phyloP scores from a whole-genome alignment of 2,329 filamentous ascomycete species.

The Neoarthrinium moseri region DNA sequence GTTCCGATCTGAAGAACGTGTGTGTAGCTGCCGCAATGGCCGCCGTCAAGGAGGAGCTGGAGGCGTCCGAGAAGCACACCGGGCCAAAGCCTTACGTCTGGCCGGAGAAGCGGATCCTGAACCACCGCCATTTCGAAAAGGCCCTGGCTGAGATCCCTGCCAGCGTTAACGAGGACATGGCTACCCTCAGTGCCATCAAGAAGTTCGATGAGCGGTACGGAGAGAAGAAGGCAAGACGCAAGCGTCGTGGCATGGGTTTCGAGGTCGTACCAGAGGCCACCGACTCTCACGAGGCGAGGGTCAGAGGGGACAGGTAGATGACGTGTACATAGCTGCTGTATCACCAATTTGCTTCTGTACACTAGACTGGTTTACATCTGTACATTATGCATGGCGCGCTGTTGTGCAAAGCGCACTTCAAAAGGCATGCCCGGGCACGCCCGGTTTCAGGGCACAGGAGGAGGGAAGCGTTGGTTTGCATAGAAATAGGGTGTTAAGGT shows the following conservation, averaged over 20 bases:
- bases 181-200: conserved; percentile 77
- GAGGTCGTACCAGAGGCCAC: conserved; percentile 39
- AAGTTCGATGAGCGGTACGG: conserved; percentile 97
- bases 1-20: conserved; percentile 80
- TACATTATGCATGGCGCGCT: not conserved
- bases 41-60: conserved; percentile 72
- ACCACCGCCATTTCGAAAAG: conserved; percentile 73
- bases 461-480: not conserved
- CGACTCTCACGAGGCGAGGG: conserved; percentile 44
- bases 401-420: not conserved
- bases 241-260: conserved; percentile 57
- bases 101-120: conserved; percentile 67
- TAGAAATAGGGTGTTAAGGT: conserved; percentile 11
- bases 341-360: not conserved
- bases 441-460: not conserved
- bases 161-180: conserved; percentile 93
- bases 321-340: not conserved
- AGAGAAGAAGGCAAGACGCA: conserved; percentile 68
- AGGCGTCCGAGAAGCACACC: conserved; percentile 27
- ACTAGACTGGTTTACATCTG: not conserved
- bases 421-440: too few species aligned
- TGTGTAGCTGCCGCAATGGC: conserved; percentile 78
- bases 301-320: conserved; percentile 22
- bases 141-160: conserved; percentile 87
- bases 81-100: conserved; percentile 54